Evolutionary conservation across 2,329 filamentous ascomycete genomes (phyloP).

Genomic region (Fusarium albidum): DNA sequence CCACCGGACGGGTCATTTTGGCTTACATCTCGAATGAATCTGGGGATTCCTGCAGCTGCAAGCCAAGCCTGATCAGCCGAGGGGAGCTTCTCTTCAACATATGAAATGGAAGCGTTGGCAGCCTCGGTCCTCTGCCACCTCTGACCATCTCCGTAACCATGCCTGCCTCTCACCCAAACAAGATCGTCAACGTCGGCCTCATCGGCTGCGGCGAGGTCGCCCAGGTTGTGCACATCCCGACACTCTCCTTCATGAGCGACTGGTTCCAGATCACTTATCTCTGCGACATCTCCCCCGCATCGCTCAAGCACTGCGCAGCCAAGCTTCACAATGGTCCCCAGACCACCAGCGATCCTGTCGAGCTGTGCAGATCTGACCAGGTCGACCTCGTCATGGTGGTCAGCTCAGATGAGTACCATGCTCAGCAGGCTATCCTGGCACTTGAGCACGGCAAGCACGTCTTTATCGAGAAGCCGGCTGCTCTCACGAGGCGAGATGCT

Average conservation of each 20-base stretch:
- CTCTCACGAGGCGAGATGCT: slow-evolving; percentile 56
- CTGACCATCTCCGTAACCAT: neutral
- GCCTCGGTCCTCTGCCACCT: neutral
- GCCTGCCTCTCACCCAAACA: neutral
- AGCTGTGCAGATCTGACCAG: slow-evolving; percentile 50
- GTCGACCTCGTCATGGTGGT: slow-evolving; percentile 63
- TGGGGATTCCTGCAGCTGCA: no score
- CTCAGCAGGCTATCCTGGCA: slow-evolving; percentile 56
- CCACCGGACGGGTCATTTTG: neutral
- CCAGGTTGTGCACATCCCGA: slow-evolving; percentile 31
- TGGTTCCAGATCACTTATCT: slow-evolving; percentile 56
- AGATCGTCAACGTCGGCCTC: slow-evolving; percentile 46
- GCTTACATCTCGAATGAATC: no score
- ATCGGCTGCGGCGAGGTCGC: slow-evolving; percentile 55
- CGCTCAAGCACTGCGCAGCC: slow-evolving; percentile 35
- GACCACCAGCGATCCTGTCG: slow-evolving; percentile 47
- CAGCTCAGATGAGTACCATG: slow-evolving; percentile 62
- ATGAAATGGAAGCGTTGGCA: no score
- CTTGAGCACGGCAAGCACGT: slow-evolving; percentile 62
- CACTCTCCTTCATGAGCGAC: slow-evolving; percentile 45
- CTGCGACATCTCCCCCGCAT: slow-evolving; percentile 55
- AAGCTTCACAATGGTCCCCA: slow-evolving; percentile 44
- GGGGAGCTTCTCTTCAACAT: no score
- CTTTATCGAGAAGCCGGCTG: slow-evolving; percentile 67
- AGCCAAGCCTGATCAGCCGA: no score